Evolutionary conservation across 176 grass and related monocot genomes (phyloP), one percentile per base, ranked within the genome.

Genomic region (Phyllostachys edulis): DNA sequence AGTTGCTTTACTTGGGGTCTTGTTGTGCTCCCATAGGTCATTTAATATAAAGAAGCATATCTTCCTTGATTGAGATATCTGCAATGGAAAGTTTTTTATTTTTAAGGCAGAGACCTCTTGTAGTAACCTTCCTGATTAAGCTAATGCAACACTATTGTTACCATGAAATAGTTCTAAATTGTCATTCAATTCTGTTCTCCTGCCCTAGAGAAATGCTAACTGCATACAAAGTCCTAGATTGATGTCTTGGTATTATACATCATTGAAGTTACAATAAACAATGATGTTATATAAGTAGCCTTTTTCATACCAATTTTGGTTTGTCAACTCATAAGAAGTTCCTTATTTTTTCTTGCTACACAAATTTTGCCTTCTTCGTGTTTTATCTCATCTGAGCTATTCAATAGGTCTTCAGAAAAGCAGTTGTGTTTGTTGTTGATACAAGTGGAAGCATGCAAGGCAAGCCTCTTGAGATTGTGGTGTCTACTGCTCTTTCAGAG

Each of bases 401-500:
- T 50, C 61, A 75, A 87, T 82, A 99, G 93, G 88, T 92, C 63
- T 96, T 96, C 85, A 91, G 37, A 89, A 93, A 88, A 76, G 88
- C 92, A 88, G 86, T 92, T 13, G 89, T 96, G 73, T 99, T 96
- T 89, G 63, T 99, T 72, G 77, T 99, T 89, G 96, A 99, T 89
- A 79, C 94, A 85, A 99, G 96, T 94, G 89, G 80, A 80, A 99
- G 96, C 89, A 99, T 99, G 96, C 84, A 86, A 85, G 94, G 93
- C 49, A 94, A 89, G 63, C 91, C 93, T 85, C 88, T 99, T 62
- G 89, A 99, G 78, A 92, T 93, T 82, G 93, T 99, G 0, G 59
- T 99, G 77, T 89, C 88, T 26, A 73, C 81, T 34, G 88, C 93
- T 80, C 83, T 99, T 51, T 92, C 89, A 60, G 93, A 96, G 73